Conservation (phyloP, 2,329 filamentous ascomycete species). For the Colletotrichum caudatum region DNA sequence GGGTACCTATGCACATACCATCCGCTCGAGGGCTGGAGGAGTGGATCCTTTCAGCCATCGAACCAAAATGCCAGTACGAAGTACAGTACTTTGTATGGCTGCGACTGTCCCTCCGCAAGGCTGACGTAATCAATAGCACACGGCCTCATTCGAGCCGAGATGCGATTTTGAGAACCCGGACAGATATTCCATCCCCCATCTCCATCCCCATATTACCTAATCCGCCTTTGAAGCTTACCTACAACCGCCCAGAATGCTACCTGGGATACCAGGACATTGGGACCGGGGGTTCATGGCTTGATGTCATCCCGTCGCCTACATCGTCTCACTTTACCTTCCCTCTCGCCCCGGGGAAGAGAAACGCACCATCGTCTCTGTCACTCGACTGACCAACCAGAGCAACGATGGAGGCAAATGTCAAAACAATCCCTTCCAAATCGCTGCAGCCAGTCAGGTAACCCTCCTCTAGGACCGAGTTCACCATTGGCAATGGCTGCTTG, state of each 20-base stretch:
- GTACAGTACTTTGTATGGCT: too few species aligned
- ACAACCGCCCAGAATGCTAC: too few species aligned
- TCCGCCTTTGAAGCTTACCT: background rate
- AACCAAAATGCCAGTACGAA: background rate
- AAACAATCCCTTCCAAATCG: background rate
- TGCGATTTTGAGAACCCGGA: slow-evolving; percentile 37
- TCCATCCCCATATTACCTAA: slow-evolving; percentile 11
- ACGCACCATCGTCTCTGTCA: background rate
- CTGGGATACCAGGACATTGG: background rate
- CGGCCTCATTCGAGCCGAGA: slow-evolving; percentile 10
- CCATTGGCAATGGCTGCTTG: background rate
- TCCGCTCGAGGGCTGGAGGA: background rate
- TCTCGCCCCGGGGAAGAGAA: background rate
- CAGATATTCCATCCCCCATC: slow-evolving; percentile 25
- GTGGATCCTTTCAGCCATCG: background rate
- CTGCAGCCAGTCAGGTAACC: background rate
- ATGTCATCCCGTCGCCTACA: slow-evolving; percentile 24
- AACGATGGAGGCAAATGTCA: background rate
- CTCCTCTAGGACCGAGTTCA: background rate
- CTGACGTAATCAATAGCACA: background rate
- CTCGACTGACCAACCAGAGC: background rate
- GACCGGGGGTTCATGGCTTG: slow-evolving; percentile 1
- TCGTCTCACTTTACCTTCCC: background rate
- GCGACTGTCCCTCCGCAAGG: background rate
- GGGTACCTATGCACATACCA: too few species aligned